These are phyloP conservation scores for Spathaspora girioi DNA, from an alignment of 805 yeast species.

Conservation along the genomic window DNA sequence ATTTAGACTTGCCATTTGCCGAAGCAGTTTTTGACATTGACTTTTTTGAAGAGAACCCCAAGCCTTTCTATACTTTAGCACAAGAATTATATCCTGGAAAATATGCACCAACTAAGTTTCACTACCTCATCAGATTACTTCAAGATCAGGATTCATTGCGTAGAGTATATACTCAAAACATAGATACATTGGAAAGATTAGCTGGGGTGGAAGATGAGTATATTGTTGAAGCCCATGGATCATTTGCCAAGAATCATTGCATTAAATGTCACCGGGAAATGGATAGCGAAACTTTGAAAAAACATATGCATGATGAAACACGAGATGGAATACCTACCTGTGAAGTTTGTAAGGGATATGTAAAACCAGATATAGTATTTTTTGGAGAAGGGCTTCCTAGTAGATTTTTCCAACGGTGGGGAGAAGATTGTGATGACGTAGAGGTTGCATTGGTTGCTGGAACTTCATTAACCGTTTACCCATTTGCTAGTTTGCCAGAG, in stretches of 20 bases:
- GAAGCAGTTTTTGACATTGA: slow-evolving; percentile 95
- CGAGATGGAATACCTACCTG: slow-evolving; percentile 54
- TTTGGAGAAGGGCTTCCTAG: slow-evolving; percentile 86
- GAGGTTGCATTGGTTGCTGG: slow-evolving; percentile 88
- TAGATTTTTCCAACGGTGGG: slow-evolving; percentile 68
- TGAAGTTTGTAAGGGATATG: slow-evolving; percentile 62
- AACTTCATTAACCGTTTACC: slow-evolving; percentile 83
- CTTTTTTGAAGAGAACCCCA: slow-evolving; percentile 69
- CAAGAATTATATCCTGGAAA: slow-evolving; percentile 86
- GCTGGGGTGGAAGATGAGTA: slow-evolving; percentile 68
- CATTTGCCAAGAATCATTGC: slow-evolving; percentile 83
- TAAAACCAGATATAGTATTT: slow-evolving; percentile 92
- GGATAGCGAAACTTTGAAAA: slow-evolving; percentile 43
- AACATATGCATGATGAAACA: slow-evolving; percentile 26
- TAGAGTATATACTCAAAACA: slow-evolving; percentile 87
- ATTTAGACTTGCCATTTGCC: slow-evolving; percentile 79
- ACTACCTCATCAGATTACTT: slow-evolving; percentile 62
- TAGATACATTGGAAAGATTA: slow-evolving; percentile 83
- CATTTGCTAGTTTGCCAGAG: slow-evolving; percentile 81
- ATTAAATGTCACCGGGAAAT: slow-evolving; percentile 64
- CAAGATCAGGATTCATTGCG: slow-evolving; percentile 60
- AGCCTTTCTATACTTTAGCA: slow-evolving; percentile 82
- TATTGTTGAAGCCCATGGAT: slow-evolving; percentile 92
- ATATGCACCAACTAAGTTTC: slow-evolving; percentile 80
- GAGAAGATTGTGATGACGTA: slow-evolving; percentile 45